Evolutionary conservation across 805 yeast genomes (phyloP).

Genomic region (Schizosaccharomyces lindneri): DNA sequence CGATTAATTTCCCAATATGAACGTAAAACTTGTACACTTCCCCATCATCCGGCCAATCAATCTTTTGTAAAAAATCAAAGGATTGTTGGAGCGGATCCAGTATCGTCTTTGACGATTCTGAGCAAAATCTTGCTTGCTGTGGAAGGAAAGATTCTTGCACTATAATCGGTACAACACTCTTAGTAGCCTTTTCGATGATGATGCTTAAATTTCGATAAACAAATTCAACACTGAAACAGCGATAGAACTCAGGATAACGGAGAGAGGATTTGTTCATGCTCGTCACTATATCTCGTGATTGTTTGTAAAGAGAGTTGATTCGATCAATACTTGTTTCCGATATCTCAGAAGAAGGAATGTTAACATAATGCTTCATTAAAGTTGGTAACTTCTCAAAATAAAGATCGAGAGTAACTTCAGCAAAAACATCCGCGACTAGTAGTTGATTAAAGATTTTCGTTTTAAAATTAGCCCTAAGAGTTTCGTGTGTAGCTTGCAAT

Average conservation of each 20-base stretch:
- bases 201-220: not conserved
- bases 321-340: not conserved
- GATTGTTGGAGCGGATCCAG: not conserved
- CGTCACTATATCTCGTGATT: not conserved
- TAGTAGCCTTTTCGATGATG: not conserved
- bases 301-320: not conserved
- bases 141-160: not conserved
- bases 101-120: not conserved
- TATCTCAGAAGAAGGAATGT: not conserved
- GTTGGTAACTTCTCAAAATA: not conserved
- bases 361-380: too few relatives aligned
- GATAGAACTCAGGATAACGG: not conserved
- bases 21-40: not conserved
- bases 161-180: not conserved
- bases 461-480: not conserved
- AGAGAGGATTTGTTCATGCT: not conserved
- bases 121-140: not conserved
- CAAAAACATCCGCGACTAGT: not conserved
- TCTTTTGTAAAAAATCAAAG: not conserved
- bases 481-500: not conserved
- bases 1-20: not conserved
- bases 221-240: not conserved
- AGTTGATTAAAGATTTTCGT: not conserved
- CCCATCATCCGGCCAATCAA: not conserved
- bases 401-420: not conserved